Conservation (phyloP, 345 rosid species). For the Aquilaria yunnanensis region DNA sequence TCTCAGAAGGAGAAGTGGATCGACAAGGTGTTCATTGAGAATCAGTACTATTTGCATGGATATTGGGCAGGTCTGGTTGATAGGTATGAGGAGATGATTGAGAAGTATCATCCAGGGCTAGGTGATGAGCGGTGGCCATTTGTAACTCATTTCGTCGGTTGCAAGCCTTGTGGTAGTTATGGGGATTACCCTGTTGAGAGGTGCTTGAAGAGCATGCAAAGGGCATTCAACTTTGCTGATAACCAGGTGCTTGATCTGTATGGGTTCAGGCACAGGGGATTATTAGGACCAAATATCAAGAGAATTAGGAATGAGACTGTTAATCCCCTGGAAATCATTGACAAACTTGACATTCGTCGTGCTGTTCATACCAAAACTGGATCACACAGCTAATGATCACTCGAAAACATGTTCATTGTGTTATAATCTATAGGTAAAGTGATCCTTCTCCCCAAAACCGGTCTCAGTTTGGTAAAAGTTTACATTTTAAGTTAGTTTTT, state of each 20-base stretch:
- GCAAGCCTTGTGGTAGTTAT: constrained; percentile 96
- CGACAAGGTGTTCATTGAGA: constrained; percentile 83
- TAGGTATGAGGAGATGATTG: constrained; percentile 90
- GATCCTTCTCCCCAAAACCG: constrained; percentile 24
- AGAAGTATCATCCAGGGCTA: constrained; percentile 87
- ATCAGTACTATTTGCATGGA: constrained; percentile 86
- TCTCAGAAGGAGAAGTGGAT: constrained; percentile 82
- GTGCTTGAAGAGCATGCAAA: constrained; percentile 90
- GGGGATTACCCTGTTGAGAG: constrained; percentile 90
- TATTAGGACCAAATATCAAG: constrained; percentile 90
- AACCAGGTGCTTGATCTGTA: constrained; percentile 87
- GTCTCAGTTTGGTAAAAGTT: constrained; percentile 20
- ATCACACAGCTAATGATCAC: constrained; percentile 28
- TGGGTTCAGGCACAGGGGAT: constrained; percentile 85
- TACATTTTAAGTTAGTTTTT: constrained; percentile 21
- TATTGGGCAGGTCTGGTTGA: constrained; percentile 94
- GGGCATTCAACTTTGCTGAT: constrained; percentile 92
- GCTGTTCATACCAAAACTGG: constrained; percentile 23
- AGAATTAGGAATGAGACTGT: constrained; percentile 81
- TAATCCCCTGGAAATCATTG: constrained; percentile 58
- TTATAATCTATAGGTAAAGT: constrained; percentile 40
- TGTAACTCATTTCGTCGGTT: constrained; percentile 90
- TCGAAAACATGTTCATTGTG: constrained; percentile 18
- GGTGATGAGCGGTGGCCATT: constrained; percentile 99
- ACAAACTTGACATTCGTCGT: constrained; percentile 74